phyloP scores from a whole-genome alignment of 768 basidiomycete species.

The Termitomyces sp. region DNA sequence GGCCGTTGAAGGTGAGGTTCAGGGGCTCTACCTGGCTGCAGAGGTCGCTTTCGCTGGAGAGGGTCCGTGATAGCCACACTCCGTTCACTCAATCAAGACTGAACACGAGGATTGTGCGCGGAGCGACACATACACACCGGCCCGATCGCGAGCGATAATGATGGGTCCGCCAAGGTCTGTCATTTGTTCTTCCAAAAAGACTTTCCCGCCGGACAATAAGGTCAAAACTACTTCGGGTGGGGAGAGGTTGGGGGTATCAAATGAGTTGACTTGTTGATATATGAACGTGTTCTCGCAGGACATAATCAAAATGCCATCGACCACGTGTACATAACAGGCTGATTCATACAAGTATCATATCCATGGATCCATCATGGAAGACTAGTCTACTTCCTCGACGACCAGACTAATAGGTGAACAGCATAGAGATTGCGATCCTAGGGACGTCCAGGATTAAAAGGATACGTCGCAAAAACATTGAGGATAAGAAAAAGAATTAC shows the following conservation, averaged over 20 bases:
- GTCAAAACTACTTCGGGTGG: too few species aligned
- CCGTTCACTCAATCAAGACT: neutral
- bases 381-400: slow-evolving; percentile 7
- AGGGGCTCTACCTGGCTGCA: slow-evolving; percentile 5
- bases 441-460: slow-evolving; percentile 8
- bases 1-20: slow-evolving; percentile 20
- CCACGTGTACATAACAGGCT: neutral
- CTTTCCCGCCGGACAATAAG: neutral
- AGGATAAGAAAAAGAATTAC: slow-evolving; percentile 10
- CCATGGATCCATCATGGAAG: slow-evolving; percentile 3
- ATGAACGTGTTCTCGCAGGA: neutral
- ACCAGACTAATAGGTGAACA: slow-evolving; percentile 9
- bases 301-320: neutral
- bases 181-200: slow-evolving; percentile 6
- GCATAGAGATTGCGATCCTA: slow-evolving; percentile 5
- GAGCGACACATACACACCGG: neutral
- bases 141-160: neutral
- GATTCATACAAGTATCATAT: neutral
- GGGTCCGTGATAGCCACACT: neutral
- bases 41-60: neutral
- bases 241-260: neutral
- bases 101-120: slow-evolving; percentile 15
- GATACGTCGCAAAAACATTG: slow-evolving; percentile 1
- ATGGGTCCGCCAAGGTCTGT: neutral
- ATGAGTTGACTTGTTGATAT: neutral